Percentiles rank a stretch among this genome's conserved stretches.
Conservation (phyloP, 441 rosid species). For the Mallotus repandus region DNA sequence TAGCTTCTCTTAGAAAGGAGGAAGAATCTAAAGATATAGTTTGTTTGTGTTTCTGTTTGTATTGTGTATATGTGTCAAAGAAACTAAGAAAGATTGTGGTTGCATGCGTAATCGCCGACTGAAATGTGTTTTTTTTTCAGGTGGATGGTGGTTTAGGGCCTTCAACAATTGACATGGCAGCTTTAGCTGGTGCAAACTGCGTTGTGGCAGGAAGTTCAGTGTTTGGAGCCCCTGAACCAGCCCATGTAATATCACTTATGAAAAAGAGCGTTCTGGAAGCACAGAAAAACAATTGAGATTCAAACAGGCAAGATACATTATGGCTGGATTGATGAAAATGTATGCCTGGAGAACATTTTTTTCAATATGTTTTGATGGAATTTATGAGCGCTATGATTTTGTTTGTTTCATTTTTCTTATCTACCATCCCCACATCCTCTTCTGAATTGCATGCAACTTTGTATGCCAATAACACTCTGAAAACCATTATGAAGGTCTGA, state of each 20-base stretch:
- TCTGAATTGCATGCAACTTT: neutral
- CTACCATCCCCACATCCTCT: neutral
- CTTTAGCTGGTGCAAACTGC: constrained; percentile 97
- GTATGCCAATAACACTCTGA: neutral
- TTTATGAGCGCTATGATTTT: constrained; percentile 3
- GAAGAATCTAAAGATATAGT: neutral
- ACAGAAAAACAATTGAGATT: constrained; percentile 29
- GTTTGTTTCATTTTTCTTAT: neutral
- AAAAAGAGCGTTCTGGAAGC: constrained; percentile 58
- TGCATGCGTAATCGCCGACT: neutral
- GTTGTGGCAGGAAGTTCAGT: constrained; percentile 96
- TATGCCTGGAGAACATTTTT: neutral
- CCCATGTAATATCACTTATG: constrained; percentile 64
- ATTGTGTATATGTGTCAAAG: neutral
- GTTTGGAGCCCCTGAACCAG: constrained; percentile 84
- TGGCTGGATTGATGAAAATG: constrained; percentile 1
- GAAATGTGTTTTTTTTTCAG: constrained; percentile 32
- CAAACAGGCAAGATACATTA: constrained; percentile 11
- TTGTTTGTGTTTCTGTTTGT: neutral
- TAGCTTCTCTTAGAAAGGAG: neutral
- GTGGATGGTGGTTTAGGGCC: constrained; percentile 97
- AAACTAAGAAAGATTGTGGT: neutral
- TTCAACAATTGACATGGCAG: constrained; percentile 76
- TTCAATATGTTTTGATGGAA: constrained; percentile 3
- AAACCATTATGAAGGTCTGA: neutral